Base-by-base conservation (phyloP, 2,329 filamentous ascomycete species). In the Paraphaeosphaeria minitans region DNA sequence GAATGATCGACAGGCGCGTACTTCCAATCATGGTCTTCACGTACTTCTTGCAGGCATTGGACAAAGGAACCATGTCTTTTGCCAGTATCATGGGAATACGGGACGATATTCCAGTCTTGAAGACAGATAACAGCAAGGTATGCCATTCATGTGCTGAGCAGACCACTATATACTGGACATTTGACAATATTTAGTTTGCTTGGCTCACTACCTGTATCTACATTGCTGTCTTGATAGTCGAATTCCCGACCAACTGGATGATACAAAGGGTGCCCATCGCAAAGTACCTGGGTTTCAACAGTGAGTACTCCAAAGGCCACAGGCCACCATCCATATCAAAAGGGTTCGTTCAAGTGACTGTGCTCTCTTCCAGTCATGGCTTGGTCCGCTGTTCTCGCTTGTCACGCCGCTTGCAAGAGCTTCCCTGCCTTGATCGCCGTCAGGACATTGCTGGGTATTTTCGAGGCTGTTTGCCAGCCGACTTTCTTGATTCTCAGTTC, bases 201-300 rank as follows among this genome's bases (percentile, higher is more conserved):
- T 92, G 89, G 89, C 79, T 92, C 53, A 89, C 87, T 0, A 90
- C 88, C 13, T 90, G 87, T 80, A 89, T 92, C 63, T 92, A 91
- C 78, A 87, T 91, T 60, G 87, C 85, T 53, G 86, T 91, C 21
- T 79, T 92, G 10, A 75, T 88, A 48, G 88, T 90, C 63, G 89
- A 92, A 73, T 91, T 90, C 68, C 89, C 89, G 0, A 89, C 88
- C 72, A 90, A 88, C 74, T 86, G 81, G 78, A 81, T 84, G 57
- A 83, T 89, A 56, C 81, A 87, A 48, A 83, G 86, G 29, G 84
- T 89, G 0, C 88, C 88, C 6, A 84, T 90, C 47, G 88, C 85
- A 55, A 90, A 90, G 69, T 89, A 88, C 59, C 82, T 90, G 5
- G 82, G 83, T 42, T 80, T 85, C 66, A 87, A 84, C 66, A 88